These are phyloP conservation scores for Venturia aucupariae DNA, from an alignment of 2,329 filamentous ascomycete species.

Conservation along the genomic window DNA sequence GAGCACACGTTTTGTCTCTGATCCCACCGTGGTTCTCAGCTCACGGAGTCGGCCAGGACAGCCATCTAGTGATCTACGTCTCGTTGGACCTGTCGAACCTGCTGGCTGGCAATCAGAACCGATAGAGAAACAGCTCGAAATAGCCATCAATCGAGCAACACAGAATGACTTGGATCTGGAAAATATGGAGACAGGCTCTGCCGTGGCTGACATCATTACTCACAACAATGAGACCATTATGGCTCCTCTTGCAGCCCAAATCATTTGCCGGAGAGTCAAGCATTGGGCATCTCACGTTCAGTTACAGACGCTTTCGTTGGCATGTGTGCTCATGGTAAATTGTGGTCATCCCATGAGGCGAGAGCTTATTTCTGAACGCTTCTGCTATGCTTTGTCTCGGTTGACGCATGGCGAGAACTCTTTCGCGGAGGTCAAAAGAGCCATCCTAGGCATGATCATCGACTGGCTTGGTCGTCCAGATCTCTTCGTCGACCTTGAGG, in stretches of 20 bases:
- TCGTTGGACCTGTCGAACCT: background rate
- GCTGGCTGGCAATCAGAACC: background rate
- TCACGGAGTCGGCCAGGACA: background rate
- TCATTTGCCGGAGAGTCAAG: background rate
- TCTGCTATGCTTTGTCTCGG: slow-evolving; percentile 2
- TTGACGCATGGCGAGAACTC: background rate
- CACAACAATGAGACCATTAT: background rate
- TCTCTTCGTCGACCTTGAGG: background rate
- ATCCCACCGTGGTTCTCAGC: background rate
- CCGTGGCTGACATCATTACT: background rate
- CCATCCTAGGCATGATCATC: background rate
- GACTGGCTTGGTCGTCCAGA: background rate
- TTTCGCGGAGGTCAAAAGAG: background rate
- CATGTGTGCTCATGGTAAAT: background rate
- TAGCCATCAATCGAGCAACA: background rate
- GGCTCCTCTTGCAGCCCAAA: background rate
- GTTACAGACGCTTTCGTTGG: background rate
- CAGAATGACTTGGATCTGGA: background rate
- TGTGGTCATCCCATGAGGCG: background rate
- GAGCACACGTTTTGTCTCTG: background rate
- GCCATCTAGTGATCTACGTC: background rate
- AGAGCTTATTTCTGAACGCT: background rate
- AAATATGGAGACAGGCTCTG: background rate
- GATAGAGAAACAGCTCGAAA: background rate
- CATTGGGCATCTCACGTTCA: background rate